These are phyloP conservation scores for Ascochyta fabae DNA, from an alignment of 2,329 filamentous ascomycete genomes.

Conservation along the genomic window DNA sequence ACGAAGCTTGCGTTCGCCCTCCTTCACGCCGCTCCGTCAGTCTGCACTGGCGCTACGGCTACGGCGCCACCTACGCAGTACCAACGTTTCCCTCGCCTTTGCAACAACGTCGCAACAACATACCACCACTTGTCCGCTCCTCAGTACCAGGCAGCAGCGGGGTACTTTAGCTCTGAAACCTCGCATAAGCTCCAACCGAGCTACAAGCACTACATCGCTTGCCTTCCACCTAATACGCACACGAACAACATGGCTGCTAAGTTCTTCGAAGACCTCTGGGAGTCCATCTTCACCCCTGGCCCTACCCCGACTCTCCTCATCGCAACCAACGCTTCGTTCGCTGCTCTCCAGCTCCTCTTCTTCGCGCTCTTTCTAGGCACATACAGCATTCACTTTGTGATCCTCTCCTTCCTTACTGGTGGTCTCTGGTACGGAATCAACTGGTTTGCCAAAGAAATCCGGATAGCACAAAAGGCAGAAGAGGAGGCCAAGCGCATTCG, in stretches of 20 bases:
- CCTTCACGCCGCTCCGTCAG: slow-evolving; percentile 18
- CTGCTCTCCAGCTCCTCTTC: slow-evolving; percentile 80
- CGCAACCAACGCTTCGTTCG: slow-evolving; percentile 91
- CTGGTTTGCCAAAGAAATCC: slow-evolving; percentile 83
- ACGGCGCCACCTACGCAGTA: slow-evolving; percentile 14
- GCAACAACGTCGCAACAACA: slow-evolving; percentile 5
- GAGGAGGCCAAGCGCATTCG: slow-evolving; percentile 58
- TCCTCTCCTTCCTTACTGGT: slow-evolving; percentile 78
- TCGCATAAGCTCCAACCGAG: slow-evolving; percentile 5
- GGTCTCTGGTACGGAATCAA: slow-evolving; percentile 94
- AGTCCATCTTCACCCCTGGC: slow-evolving; percentile 91
- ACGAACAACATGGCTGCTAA: slow-evolving; percentile 43
- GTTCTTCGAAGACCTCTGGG: slow-evolving; percentile 80
- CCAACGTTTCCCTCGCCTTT: background rate
- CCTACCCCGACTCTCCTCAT: slow-evolving; percentile 85
- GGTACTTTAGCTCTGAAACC: slow-evolving; percentile 6
- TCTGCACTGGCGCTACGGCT: slow-evolving; percentile 17
- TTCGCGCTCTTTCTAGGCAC: slow-evolving; percentile 78
- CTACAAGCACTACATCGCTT: slow-evolving; percentile 7
- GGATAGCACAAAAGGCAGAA: slow-evolving; percentile 54
- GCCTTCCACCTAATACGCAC: background rate
- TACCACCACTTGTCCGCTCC: slow-evolving; percentile 5
- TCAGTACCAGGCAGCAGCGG: slow-evolving; percentile 12
- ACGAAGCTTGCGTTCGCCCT: slow-evolving; percentile 15
- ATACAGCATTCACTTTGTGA: slow-evolving; percentile 84